These are phyloP conservation scores for Licmophora abbreviata DNA, from an alignment of 108 stramenopile genomes.

Conservation along the genomic window DNA sequence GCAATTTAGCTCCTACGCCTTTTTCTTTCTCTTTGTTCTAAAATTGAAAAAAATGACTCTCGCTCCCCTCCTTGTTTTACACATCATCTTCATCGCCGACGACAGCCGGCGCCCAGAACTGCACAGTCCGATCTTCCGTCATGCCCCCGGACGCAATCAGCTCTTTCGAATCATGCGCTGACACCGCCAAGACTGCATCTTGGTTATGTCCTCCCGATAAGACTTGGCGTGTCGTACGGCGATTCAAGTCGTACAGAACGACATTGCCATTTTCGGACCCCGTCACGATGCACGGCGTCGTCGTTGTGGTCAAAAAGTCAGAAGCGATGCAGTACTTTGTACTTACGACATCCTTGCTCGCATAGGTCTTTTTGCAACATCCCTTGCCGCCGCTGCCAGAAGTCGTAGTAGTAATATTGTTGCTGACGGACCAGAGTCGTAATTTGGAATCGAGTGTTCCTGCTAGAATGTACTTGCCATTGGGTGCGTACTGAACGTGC, in stretches of 20 bases:
- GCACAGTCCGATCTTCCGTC: slow-evolving; percentile 66
- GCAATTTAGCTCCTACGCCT: too few relatives aligned
- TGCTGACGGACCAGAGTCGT: slow-evolving; percentile 82
- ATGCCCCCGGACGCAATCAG: slow-evolving; percentile 79
- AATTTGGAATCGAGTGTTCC: slow-evolving; percentile 76
- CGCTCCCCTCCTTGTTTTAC: too few relatives aligned
- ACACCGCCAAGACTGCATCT: slow-evolving; percentile 74
- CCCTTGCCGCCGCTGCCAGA: slow-evolving; percentile 23
- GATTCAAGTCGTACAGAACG: slow-evolving; percentile 84
- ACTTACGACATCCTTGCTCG: slow-evolving; percentile 32
- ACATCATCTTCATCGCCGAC: too few relatives aligned
- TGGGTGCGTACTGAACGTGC: slow-evolving; percentile 79
- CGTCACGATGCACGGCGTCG: slow-evolving; percentile 65
- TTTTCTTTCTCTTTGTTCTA: too few relatives aligned
- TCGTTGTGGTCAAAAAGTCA: slow-evolving; percentile 55
- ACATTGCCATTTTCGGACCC: slow-evolving; percentile 88
- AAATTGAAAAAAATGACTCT: too few relatives aligned
- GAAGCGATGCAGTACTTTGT: slow-evolving; percentile 69
- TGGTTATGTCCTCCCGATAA: slow-evolving; percentile 68
- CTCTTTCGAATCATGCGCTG: slow-evolving; percentile 61
- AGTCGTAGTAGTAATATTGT: too few relatives aligned
- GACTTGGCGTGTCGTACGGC: slow-evolving; percentile 52
- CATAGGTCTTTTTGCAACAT: slow-evolving; percentile 31
- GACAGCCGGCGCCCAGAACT: slow-evolving; percentile 81
- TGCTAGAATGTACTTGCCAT: slow-evolving; percentile 81